phyloP scores from a whole-genome alignment of 345 rosid genomes.

The Sapria himalayana region DNA sequence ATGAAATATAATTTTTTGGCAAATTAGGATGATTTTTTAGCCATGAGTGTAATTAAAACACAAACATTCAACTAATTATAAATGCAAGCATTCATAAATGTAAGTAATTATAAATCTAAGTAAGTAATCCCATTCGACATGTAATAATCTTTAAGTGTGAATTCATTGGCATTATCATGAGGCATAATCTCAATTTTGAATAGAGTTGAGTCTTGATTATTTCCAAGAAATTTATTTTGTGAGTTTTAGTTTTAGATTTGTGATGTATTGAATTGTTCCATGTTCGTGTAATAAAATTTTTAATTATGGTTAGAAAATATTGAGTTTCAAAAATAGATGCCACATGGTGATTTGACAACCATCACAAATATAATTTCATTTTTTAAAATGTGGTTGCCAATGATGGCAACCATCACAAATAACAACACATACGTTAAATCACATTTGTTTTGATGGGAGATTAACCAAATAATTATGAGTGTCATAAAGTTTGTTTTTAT shows the following conservation, averaged over 20 bases:
- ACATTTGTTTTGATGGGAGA: not conserved
- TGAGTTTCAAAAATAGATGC: not conserved
- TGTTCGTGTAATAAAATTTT: too few species aligned
- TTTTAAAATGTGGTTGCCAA: not conserved
- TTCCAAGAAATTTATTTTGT: too few species aligned
- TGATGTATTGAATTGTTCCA: too few species aligned
- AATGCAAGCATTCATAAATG: too few species aligned
- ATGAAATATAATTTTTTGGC: too few species aligned
- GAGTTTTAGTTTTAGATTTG: too few species aligned
- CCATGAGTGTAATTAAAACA: too few species aligned
- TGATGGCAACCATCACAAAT: not conserved
- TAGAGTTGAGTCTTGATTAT: not conserved
- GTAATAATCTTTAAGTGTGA: not conserved
- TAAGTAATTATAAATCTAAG: too few species aligned
- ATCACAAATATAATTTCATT: too few species aligned
- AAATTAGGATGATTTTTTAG: too few species aligned
- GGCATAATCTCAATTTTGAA: not conserved
- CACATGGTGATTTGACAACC: not conserved
- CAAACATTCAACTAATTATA: too few species aligned
- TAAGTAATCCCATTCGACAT: too few species aligned
- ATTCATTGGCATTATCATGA: not conserved
- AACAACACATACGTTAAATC: not conserved
- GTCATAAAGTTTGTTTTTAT: not conserved
- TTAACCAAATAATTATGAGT: not conserved
- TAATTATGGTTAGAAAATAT: not conserved